Conservation (phyloP, 345 rosid species). For the Salix dunnii region DNA sequence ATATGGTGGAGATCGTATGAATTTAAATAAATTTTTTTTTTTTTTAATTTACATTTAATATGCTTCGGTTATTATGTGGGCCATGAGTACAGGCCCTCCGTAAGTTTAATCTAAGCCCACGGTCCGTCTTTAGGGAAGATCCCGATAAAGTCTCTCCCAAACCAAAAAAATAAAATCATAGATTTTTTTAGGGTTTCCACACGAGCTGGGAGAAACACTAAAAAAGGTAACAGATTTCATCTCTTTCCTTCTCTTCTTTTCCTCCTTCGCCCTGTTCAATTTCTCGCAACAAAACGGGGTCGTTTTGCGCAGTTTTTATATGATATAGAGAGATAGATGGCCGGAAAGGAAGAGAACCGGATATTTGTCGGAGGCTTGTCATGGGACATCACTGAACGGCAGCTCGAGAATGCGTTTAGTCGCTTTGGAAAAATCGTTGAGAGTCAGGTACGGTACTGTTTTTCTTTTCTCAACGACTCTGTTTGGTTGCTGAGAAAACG, state of each 20-base stretch:
- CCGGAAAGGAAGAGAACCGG: constrained; percentile 71
- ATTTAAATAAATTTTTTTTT: too few species aligned
- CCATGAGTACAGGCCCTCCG: too few species aligned
- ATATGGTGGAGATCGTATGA: too few species aligned
- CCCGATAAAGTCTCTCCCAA: background rate
- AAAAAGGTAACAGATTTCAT: background rate
- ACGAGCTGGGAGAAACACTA: background rate
- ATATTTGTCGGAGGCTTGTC: constrained; percentile 93
- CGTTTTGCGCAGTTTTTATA: background rate
- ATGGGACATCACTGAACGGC: constrained; percentile 75
- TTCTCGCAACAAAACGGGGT: background rate
- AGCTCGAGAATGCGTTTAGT: constrained; percentile 72
- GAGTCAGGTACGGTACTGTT: constrained; percentile 78
- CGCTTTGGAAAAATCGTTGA: constrained; percentile 86
- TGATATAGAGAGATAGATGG: constrained; percentile 43
- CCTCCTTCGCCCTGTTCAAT: background rate
- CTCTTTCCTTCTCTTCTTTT: background rate
- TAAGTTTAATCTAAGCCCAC: background rate
- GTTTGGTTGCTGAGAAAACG: constrained; percentile 16
- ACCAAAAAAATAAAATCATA: background rate
- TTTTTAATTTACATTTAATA: too few species aligned
- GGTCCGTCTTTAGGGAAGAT: background rate
- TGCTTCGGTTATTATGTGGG: too few species aligned
- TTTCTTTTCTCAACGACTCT: background rate
- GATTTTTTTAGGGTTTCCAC: background rate